Base-by-base conservation (phyloP, 805 yeast species). In the Scheffersomyces stipitis region DNA sequence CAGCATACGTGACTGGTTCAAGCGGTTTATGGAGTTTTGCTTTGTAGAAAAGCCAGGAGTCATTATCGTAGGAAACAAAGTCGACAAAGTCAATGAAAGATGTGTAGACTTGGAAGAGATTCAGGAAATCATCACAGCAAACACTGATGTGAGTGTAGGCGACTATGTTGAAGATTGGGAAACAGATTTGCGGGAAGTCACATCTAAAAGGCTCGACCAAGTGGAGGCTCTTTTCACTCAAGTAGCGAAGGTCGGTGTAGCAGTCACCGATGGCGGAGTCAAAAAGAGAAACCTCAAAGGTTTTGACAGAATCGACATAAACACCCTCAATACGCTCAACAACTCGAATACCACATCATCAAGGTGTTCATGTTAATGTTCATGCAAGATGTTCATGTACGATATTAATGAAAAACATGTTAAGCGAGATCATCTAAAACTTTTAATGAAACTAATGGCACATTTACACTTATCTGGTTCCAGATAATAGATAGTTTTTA, bases 51-150 rank as follows among this genome's bases (percentile, higher is more conserved):
- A 50, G 16, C 80, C 81, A 0, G 71, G 73, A 1, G 67, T 78
- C 8, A 41, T 78, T 18, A 56, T 78, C 1, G 80, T 77, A 33
- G 83, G 81, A 2, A 78, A 77, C 46, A 78, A 78, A 50, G 42
- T 44, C 14, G 83, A 78, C 45, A 60, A 51, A 29, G 34, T 41
- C 1, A 45, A 41, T 15, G 67, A 66, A 15, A 42, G 71, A 14
- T 54, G 62, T 31, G 64, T 68, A 5, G 71, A 65, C 42, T 20
- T 46, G 17, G 63, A 58, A 18, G 73, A 68, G 40, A 61, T 68
- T 5, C 45, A 51, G 30, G 66, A 62, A 28, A 55, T 66, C 26
- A 42, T 67, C n/a, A 49, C 59, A 16, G 47, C 30, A 7, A 36
- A 42, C 30, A 26, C 42, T 10, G 31, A 42, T 39, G 48, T 49